Evolutionary conservation across 2,329 filamentous ascomycete species (phyloP).

Genomic region (Fusarium verticillioides): DNA sequence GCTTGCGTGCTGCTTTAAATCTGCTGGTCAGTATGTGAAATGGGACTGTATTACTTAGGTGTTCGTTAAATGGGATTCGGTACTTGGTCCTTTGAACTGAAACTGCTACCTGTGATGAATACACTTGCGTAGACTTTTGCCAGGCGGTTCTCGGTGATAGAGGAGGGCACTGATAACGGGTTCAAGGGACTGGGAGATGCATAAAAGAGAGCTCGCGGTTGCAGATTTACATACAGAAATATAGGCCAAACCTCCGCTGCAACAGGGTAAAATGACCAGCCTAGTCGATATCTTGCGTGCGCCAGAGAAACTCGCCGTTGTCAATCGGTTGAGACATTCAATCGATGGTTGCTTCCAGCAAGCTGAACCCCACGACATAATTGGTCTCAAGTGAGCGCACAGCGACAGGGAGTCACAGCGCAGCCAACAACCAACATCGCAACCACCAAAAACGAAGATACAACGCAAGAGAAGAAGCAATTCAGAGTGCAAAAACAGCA

Average conservation of each 20-base stretch:
- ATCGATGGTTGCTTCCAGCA: too few species aligned
- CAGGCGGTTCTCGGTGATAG: background rate
- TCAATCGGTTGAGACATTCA: accelerated
- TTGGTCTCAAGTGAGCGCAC: background rate
- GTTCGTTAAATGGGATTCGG: accelerated
- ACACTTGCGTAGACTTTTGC: too few species aligned
- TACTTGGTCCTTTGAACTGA: accelerated
- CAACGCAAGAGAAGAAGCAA: accelerated
- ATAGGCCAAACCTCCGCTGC: accelerated
- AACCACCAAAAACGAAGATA: background rate
- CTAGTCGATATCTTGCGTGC: background rate
- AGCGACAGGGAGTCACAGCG: background rate
- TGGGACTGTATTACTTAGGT: accelerated
- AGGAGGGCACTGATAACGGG: background rate
- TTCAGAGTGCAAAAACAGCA: background rate
- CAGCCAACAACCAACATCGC: too few species aligned
- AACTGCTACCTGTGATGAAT: background rate
- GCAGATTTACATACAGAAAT: accelerated
- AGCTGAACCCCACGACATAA: background rate
- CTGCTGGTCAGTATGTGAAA: background rate
- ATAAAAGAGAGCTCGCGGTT: accelerated
- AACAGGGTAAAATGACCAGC: too few species aligned
- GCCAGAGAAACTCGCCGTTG: too few species aligned
- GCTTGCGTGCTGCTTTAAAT: background rate
- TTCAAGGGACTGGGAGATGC: accelerated